Percentiles rank a stretch among this genome's conserved stretches.
Evolutionary conservation across 345 rosid species (phyloP).

Genomic region (Acer campestre): DNA sequence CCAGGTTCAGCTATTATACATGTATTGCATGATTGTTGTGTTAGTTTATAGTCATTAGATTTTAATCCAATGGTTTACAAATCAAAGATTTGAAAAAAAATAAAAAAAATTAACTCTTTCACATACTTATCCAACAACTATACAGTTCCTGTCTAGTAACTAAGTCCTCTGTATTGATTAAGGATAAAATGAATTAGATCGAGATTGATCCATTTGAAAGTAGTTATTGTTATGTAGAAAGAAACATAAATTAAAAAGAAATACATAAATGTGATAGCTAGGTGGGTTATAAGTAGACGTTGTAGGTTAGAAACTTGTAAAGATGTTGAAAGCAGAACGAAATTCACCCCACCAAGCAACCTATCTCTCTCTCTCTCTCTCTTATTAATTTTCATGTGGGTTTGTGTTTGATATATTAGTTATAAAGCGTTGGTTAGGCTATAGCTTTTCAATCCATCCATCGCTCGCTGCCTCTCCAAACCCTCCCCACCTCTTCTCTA

Average conservation of each 20-base stretch:
- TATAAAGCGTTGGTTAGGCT: slow-evolving; percentile 67
- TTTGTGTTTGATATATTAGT: slow-evolving; percentile 37
- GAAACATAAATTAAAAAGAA: neutral
- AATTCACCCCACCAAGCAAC: slow-evolving; percentile 70
- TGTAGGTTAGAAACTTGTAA: slow-evolving; percentile 61
- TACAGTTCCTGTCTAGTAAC: too few relatives aligned
- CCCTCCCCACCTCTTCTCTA: slow-evolving; percentile 52
- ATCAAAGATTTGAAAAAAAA: too few relatives aligned
- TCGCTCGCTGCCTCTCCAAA: slow-evolving; percentile 49
- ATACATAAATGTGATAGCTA: slow-evolving; percentile 1
- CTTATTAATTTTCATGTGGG: neutral
- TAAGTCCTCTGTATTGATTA: too few relatives aligned
- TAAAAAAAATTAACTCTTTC: neutral
- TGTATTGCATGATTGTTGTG: too few relatives aligned
- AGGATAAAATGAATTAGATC: too few relatives aligned
- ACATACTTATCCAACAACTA: too few relatives aligned
- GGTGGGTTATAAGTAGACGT: slow-evolving; percentile 71
- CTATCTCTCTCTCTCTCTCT: slow-evolving; percentile 25
- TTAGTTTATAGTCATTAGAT: too few relatives aligned
- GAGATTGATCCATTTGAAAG: neutral
- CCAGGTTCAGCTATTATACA: too few relatives aligned
- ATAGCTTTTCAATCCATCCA: slow-evolving; percentile 60
- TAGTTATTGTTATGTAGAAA: neutral
- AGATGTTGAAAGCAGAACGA: slow-evolving; percentile 84
- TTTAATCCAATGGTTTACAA: too few relatives aligned